phyloP scores from a whole-genome alignment of 192 early-diverging fungal genomes.

The Lunasporangiospora selenospora region DNA sequence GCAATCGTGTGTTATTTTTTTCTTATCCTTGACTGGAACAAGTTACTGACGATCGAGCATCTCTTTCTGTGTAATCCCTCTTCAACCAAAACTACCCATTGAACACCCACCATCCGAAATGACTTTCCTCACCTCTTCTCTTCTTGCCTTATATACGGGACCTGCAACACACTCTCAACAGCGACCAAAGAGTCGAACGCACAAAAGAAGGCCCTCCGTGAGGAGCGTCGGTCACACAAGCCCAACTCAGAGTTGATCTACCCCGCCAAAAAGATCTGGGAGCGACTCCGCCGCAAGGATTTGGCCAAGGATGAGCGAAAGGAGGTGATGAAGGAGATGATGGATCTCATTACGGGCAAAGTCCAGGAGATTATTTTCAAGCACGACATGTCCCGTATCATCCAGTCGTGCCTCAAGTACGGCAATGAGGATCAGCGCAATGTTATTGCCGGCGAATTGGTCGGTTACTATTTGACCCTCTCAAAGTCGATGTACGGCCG shows the following conservation, averaged over 20 bases:
- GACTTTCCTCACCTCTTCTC: too few relatives aligned
- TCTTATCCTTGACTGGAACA: too few relatives aligned
- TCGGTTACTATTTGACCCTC: slow-evolving; percentile 76
- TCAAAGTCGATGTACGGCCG: slow-evolving; percentile 85
- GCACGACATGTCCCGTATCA: slow-evolving; percentile 93
- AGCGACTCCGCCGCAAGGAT: slow-evolving; percentile 78
- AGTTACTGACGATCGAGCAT: too few relatives aligned
- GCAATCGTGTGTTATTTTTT: too few relatives aligned
- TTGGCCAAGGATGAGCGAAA: slow-evolving; percentile 67
- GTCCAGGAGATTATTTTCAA: slow-evolving; percentile 91
- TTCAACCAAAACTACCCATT: too few relatives aligned
- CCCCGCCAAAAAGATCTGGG: slow-evolving; percentile 85
- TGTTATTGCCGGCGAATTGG: slow-evolving; percentile 81
- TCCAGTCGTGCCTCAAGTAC: slow-evolving; percentile 93
- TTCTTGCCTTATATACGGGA: too few relatives aligned
- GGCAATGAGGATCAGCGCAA: slow-evolving; percentile 79
- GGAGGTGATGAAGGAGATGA: slow-evolving; percentile 77
- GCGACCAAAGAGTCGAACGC: slow-evolving; percentile 57
- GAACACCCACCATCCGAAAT: too few relatives aligned
- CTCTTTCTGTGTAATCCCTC: too few relatives aligned
- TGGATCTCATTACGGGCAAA: slow-evolving; percentile 81
- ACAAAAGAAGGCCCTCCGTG: slow-evolving; percentile 59
- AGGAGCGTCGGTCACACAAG: slow-evolving; percentile 69
- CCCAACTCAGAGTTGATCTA: slow-evolving; percentile 75
- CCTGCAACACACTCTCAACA: slow-evolving; percentile 5